Evolutionary conservation across 108 stramenopile species (phyloP).

Genomic region (Cylindrotheca closterium): DNA sequence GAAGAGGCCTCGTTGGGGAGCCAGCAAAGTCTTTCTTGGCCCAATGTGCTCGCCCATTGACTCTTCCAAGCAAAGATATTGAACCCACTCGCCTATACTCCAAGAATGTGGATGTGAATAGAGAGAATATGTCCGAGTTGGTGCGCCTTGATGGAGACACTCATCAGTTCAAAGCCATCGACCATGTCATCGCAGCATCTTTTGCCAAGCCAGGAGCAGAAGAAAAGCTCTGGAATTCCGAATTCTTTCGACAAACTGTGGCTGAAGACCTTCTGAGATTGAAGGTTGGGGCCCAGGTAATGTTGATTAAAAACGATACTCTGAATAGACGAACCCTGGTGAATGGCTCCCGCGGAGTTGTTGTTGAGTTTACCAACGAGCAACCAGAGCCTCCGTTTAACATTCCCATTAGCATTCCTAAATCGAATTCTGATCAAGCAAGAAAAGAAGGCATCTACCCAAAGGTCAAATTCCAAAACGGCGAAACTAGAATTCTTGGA

Average conservation of each 20-base stretch:
- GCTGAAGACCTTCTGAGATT: slow-evolving; percentile 22
- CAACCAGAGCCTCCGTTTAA: slow-evolving; percentile 17
- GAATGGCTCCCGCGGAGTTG: slow-evolving; percentile 84
- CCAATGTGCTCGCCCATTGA: slow-evolving; percentile 11
- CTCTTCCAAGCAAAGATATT: neutral
- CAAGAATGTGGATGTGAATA: neutral
- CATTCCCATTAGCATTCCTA: slow-evolving; percentile 2
- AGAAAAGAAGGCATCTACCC: neutral
- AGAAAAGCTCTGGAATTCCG: slow-evolving; percentile 19
- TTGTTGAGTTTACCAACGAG: slow-evolving; percentile 17
- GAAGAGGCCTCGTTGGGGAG: slow-evolving; percentile 13
- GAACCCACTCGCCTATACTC: neutral
- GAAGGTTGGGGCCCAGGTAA: slow-evolving; percentile 65
- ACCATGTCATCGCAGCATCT: slow-evolving; percentile 28
- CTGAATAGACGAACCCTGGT: slow-evolving; percentile 37
- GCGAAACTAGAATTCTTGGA: slow-evolving; percentile 1
- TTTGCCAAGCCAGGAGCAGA: neutral
- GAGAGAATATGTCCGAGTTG: neutral
- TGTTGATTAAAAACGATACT: slow-evolving; percentile 63
- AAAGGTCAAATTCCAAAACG: slow-evolving; percentile 2
- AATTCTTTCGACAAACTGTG: slow-evolving; percentile 23
- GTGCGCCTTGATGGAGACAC: slow-evolving; percentile 8
- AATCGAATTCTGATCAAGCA: neutral
- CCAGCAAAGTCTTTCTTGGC: neutral
- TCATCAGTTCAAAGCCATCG: slow-evolving; percentile 50